These are phyloP conservation scores for Bipolaris zeicola DNA, from an alignment of 2,329 filamentous ascomycete species.

Conservation along the genomic window DNA sequence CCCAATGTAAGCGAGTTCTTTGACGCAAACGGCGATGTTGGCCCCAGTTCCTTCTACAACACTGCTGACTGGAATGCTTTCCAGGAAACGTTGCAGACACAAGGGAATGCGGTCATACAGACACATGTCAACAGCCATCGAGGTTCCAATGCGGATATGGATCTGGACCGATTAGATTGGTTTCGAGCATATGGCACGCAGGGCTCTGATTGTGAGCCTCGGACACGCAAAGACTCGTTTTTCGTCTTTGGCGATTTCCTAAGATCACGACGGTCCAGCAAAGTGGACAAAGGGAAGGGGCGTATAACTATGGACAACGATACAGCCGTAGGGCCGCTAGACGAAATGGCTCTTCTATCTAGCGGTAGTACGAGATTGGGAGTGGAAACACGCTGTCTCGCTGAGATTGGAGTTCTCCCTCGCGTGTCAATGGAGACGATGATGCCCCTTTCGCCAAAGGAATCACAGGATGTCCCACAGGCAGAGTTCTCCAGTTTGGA, in stretches of 20 bases:
- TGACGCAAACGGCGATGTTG: conserved; percentile 9
- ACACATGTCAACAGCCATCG: not conserved
- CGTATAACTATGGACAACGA: not conserved
- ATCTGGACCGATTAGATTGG: not conserved
- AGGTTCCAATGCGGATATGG: conserved; percentile 1
- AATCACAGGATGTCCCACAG: not conserved
- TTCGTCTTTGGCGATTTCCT: conserved; percentile 5
- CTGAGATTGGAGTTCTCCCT: not conserved
- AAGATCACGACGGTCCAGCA: conserved; percentile 2
- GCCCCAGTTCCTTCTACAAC: conserved; percentile 11
- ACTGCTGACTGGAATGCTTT: conserved; percentile 12
- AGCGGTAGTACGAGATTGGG: not conserved
- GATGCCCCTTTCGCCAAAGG: not conserved
- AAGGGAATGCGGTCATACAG: not conserved
- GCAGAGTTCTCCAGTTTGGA: not conserved
- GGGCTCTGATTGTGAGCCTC: not conserved
- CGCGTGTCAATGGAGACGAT: not conserved
- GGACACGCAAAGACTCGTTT: conserved; percentile 10
- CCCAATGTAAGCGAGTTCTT: conserved; percentile 12
- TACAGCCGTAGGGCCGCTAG: not conserved
- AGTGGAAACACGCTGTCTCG: not conserved
- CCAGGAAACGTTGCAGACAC: conserved; percentile 7
- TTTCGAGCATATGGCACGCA: not conserved
- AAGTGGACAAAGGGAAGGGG: conserved; percentile 14
- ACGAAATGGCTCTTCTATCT: not conserved